Base-by-base conservation (phyloP, 2,329 filamentous ascomycete genomes). In the Rhynchosporium secalis region DNA sequence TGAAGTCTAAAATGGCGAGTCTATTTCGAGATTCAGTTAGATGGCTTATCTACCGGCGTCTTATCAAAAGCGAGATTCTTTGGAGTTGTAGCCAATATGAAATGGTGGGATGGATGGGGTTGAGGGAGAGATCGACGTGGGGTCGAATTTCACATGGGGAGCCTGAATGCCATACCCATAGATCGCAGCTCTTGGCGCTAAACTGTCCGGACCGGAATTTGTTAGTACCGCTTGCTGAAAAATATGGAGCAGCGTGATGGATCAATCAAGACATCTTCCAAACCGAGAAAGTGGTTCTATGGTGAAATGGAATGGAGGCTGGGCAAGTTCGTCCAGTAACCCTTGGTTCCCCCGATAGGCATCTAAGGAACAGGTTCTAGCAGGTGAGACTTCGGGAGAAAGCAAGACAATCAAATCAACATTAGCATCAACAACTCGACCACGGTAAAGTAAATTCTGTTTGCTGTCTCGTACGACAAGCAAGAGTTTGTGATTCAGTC, bases 91-190 rank as follows among this genome's bases (percentile, higher is more conserved):
- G 52, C 43, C 33, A 36, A 36, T 10, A 20, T 20, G 20, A 20
- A 36, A 36, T 36, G 10, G 13, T 47, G 26, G 43, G 33, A 28
- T 26, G 15, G 29, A 47, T 36, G 43, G 55, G 40, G 52, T 61
- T 62, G 60, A 61, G 36, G 40, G 56, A 46, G 40, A 28, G 62
- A 66, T 64, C 62, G 48, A 62, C 62, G 65, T 66, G 65, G 65
- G 62, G 65, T 64, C 56, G 55, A 49, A 62, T 54, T 65, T 62
- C 62, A 66, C 62, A 62, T 66, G 65, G 28, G 15, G 55, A 38
- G 26, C 8, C 48, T 26, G 31, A 47, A 46, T 4, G 6, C 29
- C 29, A 8, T 40, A 38, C 38, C 40, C 29, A 13, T 31, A 10
- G 9, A 8, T 26, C 20, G 8, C 7, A 9, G 1, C 46, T 52